Base-by-base conservation (phyloP, 441 rosid species). In the Corymbia citriodora region DNA sequence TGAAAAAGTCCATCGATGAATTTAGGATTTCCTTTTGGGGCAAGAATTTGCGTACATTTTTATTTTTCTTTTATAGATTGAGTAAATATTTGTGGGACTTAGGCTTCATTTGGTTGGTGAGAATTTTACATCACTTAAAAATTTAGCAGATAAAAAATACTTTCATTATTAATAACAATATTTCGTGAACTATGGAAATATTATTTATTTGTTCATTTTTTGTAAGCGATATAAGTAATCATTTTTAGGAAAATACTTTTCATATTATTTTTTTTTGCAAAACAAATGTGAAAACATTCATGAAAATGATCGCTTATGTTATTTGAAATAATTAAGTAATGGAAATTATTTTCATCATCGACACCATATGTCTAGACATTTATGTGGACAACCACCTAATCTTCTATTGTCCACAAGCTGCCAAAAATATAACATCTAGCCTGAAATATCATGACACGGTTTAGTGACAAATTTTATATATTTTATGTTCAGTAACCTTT, bases 221-320 rank as follows among this genome's bases (percentile, higher is more conserved):
- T 53, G 14, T 53, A 53, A 53, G 54, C 5, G 1, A 4, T 57
- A 23, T 12, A 23, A 19, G 3, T 2, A 57, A 57, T 21, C 25
- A 8, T 21, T 55, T 55, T 55, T 55, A 18, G 4, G 21, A 55
- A 55, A 55, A 55, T 18, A 8, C 8, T 57, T 57, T 53, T 4
- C 63, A 57, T 21, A 57, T 9, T 12, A 53, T 53, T 53, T 40
- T 40, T 40, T 40, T 40, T 40, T 1, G 45, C 6, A 5, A 40
- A 40, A 40, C 45, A 40, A 40, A 40, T 40, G 45, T 40, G 45
- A 40, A 40, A 40, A 40, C 45, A 40, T 40, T 40, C 45, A 40
- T 40, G 25, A 59, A 59, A 10, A 10, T 2, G 0, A 59, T 59
- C 25, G 0, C 0, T 59, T 59, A 25, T 59, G 25, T 25, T 1